These are phyloP conservation scores for Neobulgaria alba DNA, from an alignment of 2,329 filamentous ascomycete genomes.

Conservation along the genomic window DNA sequence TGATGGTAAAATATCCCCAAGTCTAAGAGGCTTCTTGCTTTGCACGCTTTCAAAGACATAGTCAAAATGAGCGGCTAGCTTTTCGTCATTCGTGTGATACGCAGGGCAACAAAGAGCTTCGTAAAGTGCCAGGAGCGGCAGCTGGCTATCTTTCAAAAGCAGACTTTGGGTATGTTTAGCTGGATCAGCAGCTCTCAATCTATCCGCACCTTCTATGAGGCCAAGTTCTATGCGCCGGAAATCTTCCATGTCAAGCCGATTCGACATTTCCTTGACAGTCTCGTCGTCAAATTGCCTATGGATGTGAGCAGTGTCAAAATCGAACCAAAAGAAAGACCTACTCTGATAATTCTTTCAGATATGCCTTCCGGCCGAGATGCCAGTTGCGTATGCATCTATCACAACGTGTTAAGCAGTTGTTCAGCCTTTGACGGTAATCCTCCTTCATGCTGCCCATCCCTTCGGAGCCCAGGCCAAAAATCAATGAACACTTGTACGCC, in stretches of 20 bases:
- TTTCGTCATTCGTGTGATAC: slow-evolving; percentile 48
- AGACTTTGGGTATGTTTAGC: slow-evolving; percentile 20
- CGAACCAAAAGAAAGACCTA: too few relatives aligned
- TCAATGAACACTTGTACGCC: slow-evolving; percentile 58
- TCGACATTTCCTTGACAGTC: slow-evolving; percentile 42
- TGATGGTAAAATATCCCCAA: slow-evolving; percentile 68
- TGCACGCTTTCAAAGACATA: slow-evolving; percentile 75
- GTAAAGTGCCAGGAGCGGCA: slow-evolving; percentile 72
- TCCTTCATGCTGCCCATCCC: slow-evolving; percentile 49
- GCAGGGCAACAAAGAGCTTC: slow-evolving; percentile 80
- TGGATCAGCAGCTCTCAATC: slow-evolving; percentile 34
- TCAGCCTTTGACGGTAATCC: slow-evolving; percentile 49
- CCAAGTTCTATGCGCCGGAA: slow-evolving; percentile 52
- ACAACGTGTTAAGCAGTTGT: slow-evolving; percentile 52
- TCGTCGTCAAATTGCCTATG: slow-evolving; percentile 36
- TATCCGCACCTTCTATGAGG: slow-evolving; percentile 45
- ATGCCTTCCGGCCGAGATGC: slow-evolving; percentile 57
- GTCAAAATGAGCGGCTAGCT: slow-evolving; percentile 49
- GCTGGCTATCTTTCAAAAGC: slow-evolving; percentile 34
- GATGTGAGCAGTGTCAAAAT: slow-evolving; percentile 13
- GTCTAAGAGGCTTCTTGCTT: slow-evolving; percentile 67
- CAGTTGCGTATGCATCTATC: slow-evolving; percentile 66
- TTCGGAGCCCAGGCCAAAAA: slow-evolving; percentile 58
- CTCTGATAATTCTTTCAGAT: slow-evolving; percentile 55
- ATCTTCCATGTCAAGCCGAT: slow-evolving; percentile 51